A percentile compares a stretch with the other conserved stretches of the same genome.
Evolutionary conservation across 495 filamentous ascomycete genomes (phyloP).

Genomic region (Neurospora sp.): DNA sequence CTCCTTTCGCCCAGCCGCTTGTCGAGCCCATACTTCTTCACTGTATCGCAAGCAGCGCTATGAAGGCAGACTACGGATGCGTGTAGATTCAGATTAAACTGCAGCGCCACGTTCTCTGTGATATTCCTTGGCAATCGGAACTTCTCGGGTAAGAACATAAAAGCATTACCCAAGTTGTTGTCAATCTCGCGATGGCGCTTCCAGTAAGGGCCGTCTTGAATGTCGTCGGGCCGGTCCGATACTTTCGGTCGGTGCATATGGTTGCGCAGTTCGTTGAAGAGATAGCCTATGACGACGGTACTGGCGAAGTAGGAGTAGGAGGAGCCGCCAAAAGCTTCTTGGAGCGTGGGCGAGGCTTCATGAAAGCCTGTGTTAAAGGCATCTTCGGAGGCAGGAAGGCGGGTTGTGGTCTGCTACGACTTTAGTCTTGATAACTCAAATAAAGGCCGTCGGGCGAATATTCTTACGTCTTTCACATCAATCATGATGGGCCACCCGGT

Average conservation of each 20-base stretch:
- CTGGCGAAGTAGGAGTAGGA: conserved; percentile 31
- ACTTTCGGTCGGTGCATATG: conserved; percentile 31
- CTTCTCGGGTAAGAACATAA: conserved; percentile 36
- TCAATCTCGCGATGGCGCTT: conserved; percentile 37
- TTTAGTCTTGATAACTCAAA: background rate
- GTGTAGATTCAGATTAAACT: conserved; percentile 36
- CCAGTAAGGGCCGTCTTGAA: conserved; percentile 32
- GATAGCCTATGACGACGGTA: conserved; percentile 27
- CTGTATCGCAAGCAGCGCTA: conserved; percentile 29
- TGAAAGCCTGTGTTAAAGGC: conserved; percentile 26
- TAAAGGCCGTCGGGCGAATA: background rate
- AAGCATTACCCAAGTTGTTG: conserved; percentile 31
- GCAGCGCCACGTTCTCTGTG: conserved; percentile 27
- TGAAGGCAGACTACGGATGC: conserved; percentile 35
- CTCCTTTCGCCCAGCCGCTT: conserved; percentile 21
- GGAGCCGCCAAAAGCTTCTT: conserved; percentile 25
- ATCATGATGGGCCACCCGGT: conserved; percentile 39
- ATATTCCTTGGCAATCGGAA: conserved; percentile 29
- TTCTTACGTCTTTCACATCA: conserved; percentile 27
- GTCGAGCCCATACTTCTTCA: conserved; percentile 26
- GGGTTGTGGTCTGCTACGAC: conserved; percentile 29
- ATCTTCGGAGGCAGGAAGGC: conserved; percentile 33
- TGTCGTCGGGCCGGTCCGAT: conserved; percentile 28
- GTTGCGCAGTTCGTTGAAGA: conserved; percentile 31
- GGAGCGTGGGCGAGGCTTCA: conserved; percentile 23